A percentile compares a stretch with the other conserved stretches of the same genome.
Evolutionary conservation across 345 rosid species (phyloP).

Genomic region (Citropsis articulata): DNA sequence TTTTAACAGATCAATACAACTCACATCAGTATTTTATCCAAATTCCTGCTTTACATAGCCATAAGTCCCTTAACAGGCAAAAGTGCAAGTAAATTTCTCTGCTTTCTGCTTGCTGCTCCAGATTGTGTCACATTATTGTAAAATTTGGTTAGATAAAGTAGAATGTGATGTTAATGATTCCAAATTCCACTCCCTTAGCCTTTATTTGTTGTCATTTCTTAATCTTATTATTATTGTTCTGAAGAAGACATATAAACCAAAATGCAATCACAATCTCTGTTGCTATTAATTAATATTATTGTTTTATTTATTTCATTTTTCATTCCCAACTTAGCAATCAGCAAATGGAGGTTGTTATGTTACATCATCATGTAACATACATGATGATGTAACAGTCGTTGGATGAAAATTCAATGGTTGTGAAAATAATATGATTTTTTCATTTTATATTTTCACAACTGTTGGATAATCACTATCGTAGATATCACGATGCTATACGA

Average conservation of each 20-base stretch:
- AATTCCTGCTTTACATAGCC: too few species aligned
- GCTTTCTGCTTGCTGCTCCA: background rate
- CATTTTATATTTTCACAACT: too few species aligned
- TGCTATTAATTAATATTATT: slow-evolving; percentile 25
- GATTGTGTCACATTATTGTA: slow-evolving; percentile 16
- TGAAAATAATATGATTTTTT: too few species aligned
- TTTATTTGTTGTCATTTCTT: slow-evolving; percentile 38
- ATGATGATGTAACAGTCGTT: too few species aligned
- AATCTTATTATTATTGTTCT: slow-evolving; percentile 42
- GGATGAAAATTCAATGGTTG: too few species aligned
- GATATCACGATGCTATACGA: too few species aligned
- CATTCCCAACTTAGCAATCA: slow-evolving; percentile 26
- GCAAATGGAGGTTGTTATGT: too few species aligned
- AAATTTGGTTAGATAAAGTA: slow-evolving; percentile 14
- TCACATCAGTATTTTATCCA: too few species aligned
- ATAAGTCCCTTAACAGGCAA: background rate
- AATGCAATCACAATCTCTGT: slow-evolving; percentile 46
- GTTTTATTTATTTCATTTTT: slow-evolving; percentile 4
- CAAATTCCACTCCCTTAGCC: slow-evolving; percentile 32
- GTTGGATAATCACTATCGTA: too few species aligned
- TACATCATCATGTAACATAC: too few species aligned
- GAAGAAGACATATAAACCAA: slow-evolving; percentile 73
- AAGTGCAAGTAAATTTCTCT: background rate
- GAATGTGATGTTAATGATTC: slow-evolving; percentile 31
- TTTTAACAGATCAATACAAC: too few species aligned